Conservation (phyloP, 2,329 filamentous ascomycete species). For the Epichloe amarillans region DNA sequence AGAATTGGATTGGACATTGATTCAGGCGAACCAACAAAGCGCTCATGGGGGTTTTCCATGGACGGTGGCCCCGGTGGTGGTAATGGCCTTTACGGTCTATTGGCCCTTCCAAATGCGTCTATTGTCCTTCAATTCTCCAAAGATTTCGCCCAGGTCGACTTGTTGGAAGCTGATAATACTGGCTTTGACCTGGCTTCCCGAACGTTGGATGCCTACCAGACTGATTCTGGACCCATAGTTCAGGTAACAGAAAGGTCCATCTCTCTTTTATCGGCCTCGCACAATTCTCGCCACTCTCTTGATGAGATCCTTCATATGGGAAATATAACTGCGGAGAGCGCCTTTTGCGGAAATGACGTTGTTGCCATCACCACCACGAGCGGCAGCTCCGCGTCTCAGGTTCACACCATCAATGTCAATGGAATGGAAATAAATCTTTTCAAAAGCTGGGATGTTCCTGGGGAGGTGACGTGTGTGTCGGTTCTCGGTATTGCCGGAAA, state of each 20-base stretch:
- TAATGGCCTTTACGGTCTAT: slow-evolving; percentile 22
- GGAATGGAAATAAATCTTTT: slow-evolving; percentile 16
- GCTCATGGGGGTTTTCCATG: slow-evolving; percentile 39
- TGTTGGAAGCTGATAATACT: slow-evolving; percentile 26
- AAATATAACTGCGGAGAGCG: slow-evolving; percentile 25
- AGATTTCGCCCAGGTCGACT: slow-evolving; percentile 32
- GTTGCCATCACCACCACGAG: slow-evolving; percentile 32
- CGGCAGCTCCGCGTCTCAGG: slow-evolving; percentile 19
- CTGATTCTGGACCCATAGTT: slow-evolving; percentile 25
- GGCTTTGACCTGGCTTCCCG: slow-evolving; percentile 38
- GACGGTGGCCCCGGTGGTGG: slow-evolving; percentile 8
- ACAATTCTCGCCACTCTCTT: slow-evolving; percentile 20
- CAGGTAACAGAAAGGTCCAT: slow-evolving; percentile 41
- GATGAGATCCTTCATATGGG: slow-evolving; percentile 17
- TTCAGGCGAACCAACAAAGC: slow-evolving; percentile 32
- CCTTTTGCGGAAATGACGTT: slow-evolving; percentile 23
- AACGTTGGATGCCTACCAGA: slow-evolving; percentile 34
- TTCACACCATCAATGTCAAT: slow-evolving; percentile 27
- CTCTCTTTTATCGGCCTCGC: slow-evolving; percentile 23
- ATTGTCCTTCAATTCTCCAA: slow-evolving; percentile 33
- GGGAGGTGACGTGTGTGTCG: slow-evolving; percentile 36
- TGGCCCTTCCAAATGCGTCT: slow-evolving; percentile 37
- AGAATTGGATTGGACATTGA: slow-evolving; percentile 47
- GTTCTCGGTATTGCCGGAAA: slow-evolving; percentile 16
- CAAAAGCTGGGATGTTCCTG: slow-evolving; percentile 22